Base-by-base conservation (phyloP, 306 rosid species). In the Begonia fuchsioides region DNA sequence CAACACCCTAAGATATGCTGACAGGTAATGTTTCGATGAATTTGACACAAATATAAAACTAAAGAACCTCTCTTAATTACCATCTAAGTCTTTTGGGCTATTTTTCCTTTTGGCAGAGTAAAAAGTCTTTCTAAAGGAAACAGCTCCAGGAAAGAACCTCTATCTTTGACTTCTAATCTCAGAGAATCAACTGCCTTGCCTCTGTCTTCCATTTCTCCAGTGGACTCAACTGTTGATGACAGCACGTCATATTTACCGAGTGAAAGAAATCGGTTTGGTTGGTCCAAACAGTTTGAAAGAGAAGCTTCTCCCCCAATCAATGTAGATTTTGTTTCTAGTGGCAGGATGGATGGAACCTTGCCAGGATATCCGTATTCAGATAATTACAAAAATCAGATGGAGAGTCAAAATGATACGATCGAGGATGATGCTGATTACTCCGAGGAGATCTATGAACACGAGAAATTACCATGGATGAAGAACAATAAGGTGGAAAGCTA, bases 1-100 rank as follows among this genome's bases (percentile, higher is more conserved):
- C 58, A 92, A 92, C 60, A 86, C 99, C 13, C 65, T 92, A 53
- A 69, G 99, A 92, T 92, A 92, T 53, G 96, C 99, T 49, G 99
- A 92, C 83, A 82, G 99, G 99, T 92, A 68, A 66, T 1, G 13
- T 26, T 26, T 26, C 35, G 5, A 26, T 26, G 35, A 26, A 6
- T 26, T 26, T 26, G 7, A 26, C 8, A 15, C 15, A 39, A 15
- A 32, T 26, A 26, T 26, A 26, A 26, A 26, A 26, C 35, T 26
- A 26, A 26, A 26, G 35, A 26, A 26, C 35, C 35, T 1, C 35
- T 26, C 35, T 26, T 26, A 5, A 26, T 26, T 26, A 26, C 35
- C 35, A 26, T 26, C 8, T 26, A 26, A 26, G 35, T 26, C 8
- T 26, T 26, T 26, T 26, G 35, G 35, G 35, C 8, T 6, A 26